phyloP scores from a whole-genome alignment of 208 protist genomes.

The Porcisia deanei region DNA sequence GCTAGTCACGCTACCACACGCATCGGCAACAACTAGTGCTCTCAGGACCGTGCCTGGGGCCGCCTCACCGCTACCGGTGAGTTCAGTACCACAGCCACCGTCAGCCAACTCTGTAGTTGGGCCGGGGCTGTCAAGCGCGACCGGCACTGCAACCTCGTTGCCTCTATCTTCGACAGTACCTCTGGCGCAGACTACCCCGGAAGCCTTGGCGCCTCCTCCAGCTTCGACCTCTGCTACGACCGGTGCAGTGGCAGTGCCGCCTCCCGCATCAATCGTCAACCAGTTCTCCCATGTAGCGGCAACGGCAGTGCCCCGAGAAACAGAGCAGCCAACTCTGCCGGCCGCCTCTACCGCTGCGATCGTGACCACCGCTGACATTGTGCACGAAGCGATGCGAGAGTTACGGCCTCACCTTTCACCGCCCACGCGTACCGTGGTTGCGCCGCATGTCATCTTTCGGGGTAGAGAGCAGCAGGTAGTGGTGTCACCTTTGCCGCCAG shows the following conservation, averaged over 20 bases:
- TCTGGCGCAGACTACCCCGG: not conserved
- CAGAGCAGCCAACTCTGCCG: not conserved
- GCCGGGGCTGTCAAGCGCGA: not conserved
- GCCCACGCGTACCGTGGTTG: constrained; percentile 30
- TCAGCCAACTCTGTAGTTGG: not conserved
- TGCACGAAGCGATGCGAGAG: constrained; percentile 16
- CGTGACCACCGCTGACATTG: constrained; percentile 12
- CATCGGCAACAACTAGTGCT: not conserved
- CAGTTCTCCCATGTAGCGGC: not conserved
- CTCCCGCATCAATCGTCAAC: constrained; percentile 6
- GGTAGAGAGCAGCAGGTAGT: constrained; percentile 32
- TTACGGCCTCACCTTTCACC: constrained; percentile 12
- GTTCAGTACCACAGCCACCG: not conserved
- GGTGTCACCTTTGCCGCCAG: constrained; percentile 28
- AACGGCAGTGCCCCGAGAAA: not conserved
- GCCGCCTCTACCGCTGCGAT: constrained; percentile 8
- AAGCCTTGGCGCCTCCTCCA: not conserved
- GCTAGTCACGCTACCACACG: not conserved
- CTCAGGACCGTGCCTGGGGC: not conserved
- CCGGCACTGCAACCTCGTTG: not conserved
- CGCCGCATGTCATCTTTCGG: constrained; percentile 42
- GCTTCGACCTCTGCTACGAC: not conserved
- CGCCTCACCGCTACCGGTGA: not conserved
- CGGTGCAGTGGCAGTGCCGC: constrained; percentile 15
- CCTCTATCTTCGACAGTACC: not conserved